phyloP scores from a whole-genome alignment of 495 filamentous ascomycete genomes.

The Xylaria bambusicola region DNA sequence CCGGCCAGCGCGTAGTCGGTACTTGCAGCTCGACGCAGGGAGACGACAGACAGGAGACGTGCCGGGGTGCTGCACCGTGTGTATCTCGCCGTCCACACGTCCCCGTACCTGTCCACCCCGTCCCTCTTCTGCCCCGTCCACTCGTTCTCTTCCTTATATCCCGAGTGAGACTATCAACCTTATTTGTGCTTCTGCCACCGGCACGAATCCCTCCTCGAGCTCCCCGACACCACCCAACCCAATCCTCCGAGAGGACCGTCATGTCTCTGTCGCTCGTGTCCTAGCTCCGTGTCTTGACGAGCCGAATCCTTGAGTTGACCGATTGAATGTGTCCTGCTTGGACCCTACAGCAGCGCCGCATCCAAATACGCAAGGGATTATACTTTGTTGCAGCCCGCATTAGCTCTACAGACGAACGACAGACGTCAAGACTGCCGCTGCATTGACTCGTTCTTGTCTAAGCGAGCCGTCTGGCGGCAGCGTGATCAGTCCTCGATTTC shows the following conservation, averaged over 20 bases:
- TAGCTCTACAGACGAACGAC: not conserved
- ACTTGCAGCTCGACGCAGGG: not conserved
- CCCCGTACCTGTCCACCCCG: slow-evolving; percentile 14
- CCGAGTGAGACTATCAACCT: slow-evolving; percentile 16
- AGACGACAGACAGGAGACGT: not conserved
- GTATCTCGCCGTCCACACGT: slow-evolving; percentile 7
- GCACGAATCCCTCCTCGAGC: not conserved
- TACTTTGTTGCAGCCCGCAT: slow-evolving; percentile 1
- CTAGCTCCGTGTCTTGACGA: slow-evolving; percentile 1
- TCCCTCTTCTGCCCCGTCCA: slow-evolving; percentile 15
- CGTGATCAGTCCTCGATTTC: not conserved
- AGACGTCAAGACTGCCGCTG: not conserved
- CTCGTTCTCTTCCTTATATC: slow-evolving; percentile 17
- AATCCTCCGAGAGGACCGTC: not conserved
- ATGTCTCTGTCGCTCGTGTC: slow-evolving; percentile 9
- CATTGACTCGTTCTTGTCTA: slow-evolving; percentile 2
- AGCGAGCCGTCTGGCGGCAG: not conserved
- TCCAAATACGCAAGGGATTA: not conserved
- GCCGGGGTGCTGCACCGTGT: slow-evolving; percentile 12
- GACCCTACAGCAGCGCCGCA: slow-evolving; percentile 1
- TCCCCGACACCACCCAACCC: not conserved
- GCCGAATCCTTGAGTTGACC: not conserved
- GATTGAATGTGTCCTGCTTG: not conserved
- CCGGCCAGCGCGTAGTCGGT: not conserved
- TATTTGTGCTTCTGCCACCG: slow-evolving; percentile 11